Percentiles rank a stretch among this genome's conserved stretches.
Evolutionary conservation across 768 basidiomycete genomes (phyloP).

Genomic region (Chalciporus sphaerocephalus): DNA sequence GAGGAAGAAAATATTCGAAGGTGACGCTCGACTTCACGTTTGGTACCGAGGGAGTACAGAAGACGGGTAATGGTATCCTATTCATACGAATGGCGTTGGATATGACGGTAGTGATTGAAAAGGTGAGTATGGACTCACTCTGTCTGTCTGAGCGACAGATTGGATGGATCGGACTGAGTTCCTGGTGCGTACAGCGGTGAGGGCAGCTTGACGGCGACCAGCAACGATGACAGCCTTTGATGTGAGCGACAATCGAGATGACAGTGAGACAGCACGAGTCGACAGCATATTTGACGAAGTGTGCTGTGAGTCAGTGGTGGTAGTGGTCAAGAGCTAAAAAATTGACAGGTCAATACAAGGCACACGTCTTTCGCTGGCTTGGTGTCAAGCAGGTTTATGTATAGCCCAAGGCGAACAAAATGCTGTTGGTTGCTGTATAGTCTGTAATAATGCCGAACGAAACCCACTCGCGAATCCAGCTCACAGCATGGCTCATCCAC

Average conservation of each 20-base stretch:
- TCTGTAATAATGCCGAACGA: not conserved
- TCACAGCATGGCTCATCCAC: not conserved
- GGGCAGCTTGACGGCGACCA: slow-evolving; percentile 37
- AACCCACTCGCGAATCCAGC: not conserved
- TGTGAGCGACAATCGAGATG: slow-evolving; percentile 32
- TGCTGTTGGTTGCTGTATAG: slow-evolving; percentile 21
- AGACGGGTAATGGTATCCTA: slow-evolving; percentile 97
- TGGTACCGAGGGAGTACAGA: slow-evolving; percentile 93
- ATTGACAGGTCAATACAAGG: not conserved
- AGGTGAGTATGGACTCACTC: slow-evolving; percentile 41
- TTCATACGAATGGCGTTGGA: too few relatives aligned
- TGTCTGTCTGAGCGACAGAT: slow-evolving; percentile 68
- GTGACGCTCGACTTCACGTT: slow-evolving; percentile 97
- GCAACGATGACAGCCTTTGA: slow-evolving; percentile 48
- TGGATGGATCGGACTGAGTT: slow-evolving; percentile 45
- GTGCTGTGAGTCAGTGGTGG: slow-evolving; percentile 8
- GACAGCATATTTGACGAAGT: slow-evolving; percentile 28
- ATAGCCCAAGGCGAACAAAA: slow-evolving; percentile 7
- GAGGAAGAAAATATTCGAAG: slow-evolving; percentile 97
- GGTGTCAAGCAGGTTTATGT: too few relatives aligned
- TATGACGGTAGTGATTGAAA: not conserved
- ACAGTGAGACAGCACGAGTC: slow-evolving; percentile 21
- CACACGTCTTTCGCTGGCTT: too few relatives aligned
- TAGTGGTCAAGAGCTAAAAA: not conserved
- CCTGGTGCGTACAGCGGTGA: slow-evolving; percentile 38